These are phyloP conservation scores for Saccharomyces pastorianus DNA, from an alignment of 1,139 yeast species.

Conservation along the genomic window DNA sequence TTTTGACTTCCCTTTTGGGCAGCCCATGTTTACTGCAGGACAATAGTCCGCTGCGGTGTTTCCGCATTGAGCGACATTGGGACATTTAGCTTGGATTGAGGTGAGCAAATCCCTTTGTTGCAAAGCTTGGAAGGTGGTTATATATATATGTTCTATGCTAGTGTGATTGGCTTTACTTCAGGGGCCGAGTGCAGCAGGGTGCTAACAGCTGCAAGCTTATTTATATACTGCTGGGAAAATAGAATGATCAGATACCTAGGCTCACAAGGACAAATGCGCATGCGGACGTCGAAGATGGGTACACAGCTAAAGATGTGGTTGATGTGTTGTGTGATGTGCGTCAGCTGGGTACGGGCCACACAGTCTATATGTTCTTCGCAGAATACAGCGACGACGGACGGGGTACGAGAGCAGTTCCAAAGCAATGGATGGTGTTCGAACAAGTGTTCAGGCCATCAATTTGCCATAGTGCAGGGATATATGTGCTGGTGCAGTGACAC, in stretches of 20 bases:
- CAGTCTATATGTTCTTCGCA: slow-evolving; percentile 12
- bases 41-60: not conserved
- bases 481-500: slow-evolving; percentile 22
- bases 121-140: not conserved
- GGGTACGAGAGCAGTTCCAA: slow-evolving; percentile 10
- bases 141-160: not conserved
- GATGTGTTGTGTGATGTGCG: not conserved
- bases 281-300: not conserved
- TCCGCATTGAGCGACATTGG: not conserved
- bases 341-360: slow-evolving; percentile 1
- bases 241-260: not conserved
- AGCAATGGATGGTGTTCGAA: slow-evolving; percentile 20
- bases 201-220: not conserved
- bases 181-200: not conserved
- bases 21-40: slow-evolving; percentile 9
- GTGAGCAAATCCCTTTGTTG: not conserved
- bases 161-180: not conserved
- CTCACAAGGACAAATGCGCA: not conserved
- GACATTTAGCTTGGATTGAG: not conserved
- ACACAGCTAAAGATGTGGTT: not conserved
- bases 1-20: slow-evolving; percentile 6
- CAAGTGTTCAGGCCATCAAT: slow-evolving; percentile 13
- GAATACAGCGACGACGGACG: slow-evolving; percentile 10
- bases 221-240: not conserved
- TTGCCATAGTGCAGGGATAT: slow-evolving; percentile 19